phyloP scores from a whole-genome alignment of 2,329 filamentous ascomycete species.

The Talaromyces sp. region DNA sequence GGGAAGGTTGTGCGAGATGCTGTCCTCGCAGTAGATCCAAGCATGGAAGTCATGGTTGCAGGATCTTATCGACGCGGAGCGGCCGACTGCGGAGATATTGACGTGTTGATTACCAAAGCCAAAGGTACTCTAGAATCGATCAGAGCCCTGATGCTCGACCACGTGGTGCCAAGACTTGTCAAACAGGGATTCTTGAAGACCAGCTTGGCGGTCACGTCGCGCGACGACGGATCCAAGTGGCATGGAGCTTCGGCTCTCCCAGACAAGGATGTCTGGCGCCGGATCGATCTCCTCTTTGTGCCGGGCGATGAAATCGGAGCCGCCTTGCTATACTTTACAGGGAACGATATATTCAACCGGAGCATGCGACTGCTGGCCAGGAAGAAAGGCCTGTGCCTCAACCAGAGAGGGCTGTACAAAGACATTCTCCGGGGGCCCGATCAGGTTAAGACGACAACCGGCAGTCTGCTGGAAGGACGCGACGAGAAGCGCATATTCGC shows the following conservation, averaged over 20 bases:
- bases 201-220: constrained; percentile 58
- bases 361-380: constrained; percentile 75
- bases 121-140: constrained; percentile 57
- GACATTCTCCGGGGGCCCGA: constrained; percentile 60
- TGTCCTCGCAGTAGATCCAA: constrained; percentile 57
- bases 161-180: constrained; percentile 60
- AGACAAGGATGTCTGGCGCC: constrained; percentile 59
- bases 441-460: constrained; percentile 60
- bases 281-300: constrained; percentile 81
- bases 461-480: constrained; percentile 66
- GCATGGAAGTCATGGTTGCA: constrained; percentile 67
- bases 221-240: constrained; percentile 70
- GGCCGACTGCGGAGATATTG: constrained; percentile 71
- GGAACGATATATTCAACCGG: constrained; percentile 90
- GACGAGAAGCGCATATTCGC: constrained; percentile 79
- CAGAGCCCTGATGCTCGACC: constrained; percentile 56
- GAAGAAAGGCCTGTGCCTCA: constrained; percentile 77
- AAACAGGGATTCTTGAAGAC: constrained; percentile 63
- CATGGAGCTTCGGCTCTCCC: constrained; percentile 78
- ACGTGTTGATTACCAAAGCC: constrained; percentile 73
- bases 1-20: constrained; percentile 59
- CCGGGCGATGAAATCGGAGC: constrained; percentile 75
- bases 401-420: constrained; percentile 74
- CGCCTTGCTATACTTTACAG: constrained; percentile 90
- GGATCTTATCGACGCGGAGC: constrained; percentile 84